Evolutionary conservation across 2,329 filamentous ascomycete species (phyloP), one percentile per base, ranked within the genome.

Genomic region (Chaetomium globosum): DNA sequence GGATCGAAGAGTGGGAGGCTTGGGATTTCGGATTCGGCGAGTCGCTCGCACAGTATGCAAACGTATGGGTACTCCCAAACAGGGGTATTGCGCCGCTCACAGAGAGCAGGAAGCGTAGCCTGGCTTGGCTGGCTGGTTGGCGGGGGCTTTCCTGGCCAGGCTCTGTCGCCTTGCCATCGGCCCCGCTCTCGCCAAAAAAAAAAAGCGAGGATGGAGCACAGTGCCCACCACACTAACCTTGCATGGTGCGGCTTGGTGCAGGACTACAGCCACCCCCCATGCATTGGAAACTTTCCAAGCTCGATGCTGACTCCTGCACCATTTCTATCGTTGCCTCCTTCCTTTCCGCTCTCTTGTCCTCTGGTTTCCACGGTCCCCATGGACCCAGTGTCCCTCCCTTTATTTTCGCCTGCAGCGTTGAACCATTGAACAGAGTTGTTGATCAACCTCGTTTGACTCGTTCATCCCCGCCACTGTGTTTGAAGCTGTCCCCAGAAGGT

Each of bases 111-210:
- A 51, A 58, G 33, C 43, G 52, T 52, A 62, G 52, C 60, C 4
- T 30, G 52, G 52, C 56, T 52, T 56, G 52, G 52, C 4, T 30
- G 52, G 52, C 56, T 56, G 60, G 43, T 56, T 48, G 59, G 59
- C n/a, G 30, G 48, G 53, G 46, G 10, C 31, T n/a, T 30, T 3
- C 49, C 56, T 65, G 65, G 59, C 23, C 63, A 68, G 65, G 51
- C 65, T 55, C 62, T 51, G 59, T 61, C 56, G 59, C 52, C 65
- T 67, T 60, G 59, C 59, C 69, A 67, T 68, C 65, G 56, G 61
- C 31, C 61, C 65, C 67, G 65, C 67, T 65, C 51, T 16, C 48
- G 43, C 59, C 57, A 26, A 67, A 52, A 63, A 59, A 63, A 59
- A 62, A 62, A 61, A 61, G 60, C 64, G 51, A 64, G 46, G 16